Conservation (phyloP, 1,284 basidiomycete species). For the Sporisorium exsertum region DNA sequence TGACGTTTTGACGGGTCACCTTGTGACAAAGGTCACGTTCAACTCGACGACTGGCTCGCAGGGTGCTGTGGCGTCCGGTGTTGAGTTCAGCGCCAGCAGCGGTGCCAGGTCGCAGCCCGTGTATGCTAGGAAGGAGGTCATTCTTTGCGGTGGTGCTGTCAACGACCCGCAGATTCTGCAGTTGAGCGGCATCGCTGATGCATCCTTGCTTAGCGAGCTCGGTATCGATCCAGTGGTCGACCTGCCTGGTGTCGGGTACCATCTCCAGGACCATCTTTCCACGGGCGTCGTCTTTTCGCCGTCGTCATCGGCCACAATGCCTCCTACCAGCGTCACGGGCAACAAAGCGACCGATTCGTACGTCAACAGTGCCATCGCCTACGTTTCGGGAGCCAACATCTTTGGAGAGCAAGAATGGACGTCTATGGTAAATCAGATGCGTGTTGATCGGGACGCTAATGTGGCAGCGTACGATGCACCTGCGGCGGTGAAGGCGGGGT, state of each 20-base stretch:
- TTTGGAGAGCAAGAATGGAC: conserved; percentile 68
- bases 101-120: conserved; percentile 43
- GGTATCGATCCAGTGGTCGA: conserved; percentile 60
- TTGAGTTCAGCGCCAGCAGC: conserved; percentile 68
- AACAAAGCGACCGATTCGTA: conserved; percentile 74
- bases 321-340: conserved; percentile 42
- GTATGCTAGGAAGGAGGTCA: conserved; percentile 70
- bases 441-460: conserved; percentile 41
- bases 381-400: conserved; percentile 75
- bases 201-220: conserved; percentile 73
- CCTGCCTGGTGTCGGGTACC: conserved; percentile 69
- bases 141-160: conserved; percentile 71
- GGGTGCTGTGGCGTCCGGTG: conserved; percentile 72
- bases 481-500: conserved; percentile 75
- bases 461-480: conserved; percentile 73
- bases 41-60: conserved; percentile 69
- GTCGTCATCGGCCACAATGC: conserved; percentile 68
- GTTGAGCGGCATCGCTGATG: conserved; percentile 71
- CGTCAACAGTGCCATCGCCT: conserved; percentile 78
- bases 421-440: conserved; percentile 40
- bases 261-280: conserved; percentile 70
- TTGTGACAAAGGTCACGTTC: conserved; percentile 78
- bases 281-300: conserved; percentile 27
- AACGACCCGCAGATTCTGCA: conserved; percentile 71
- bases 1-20: conserved; percentile 74